A percentile compares a stretch with the other conserved stretches of the same genome.
Conservation (phyloP, 179 eudicot genomes). For the Spinacia oleracea region DNA sequence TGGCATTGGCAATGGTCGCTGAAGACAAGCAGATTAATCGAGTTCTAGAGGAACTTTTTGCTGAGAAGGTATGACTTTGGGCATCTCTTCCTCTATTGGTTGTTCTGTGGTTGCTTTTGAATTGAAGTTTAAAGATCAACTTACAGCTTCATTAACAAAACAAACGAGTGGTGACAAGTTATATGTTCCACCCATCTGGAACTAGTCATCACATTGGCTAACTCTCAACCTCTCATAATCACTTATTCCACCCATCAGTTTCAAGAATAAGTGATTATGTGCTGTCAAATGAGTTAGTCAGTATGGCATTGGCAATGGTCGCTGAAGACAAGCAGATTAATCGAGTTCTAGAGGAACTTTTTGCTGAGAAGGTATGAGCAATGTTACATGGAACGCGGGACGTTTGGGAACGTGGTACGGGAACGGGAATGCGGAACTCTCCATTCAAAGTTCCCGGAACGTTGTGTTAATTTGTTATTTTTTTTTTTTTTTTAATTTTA, state of each 20-base stretch:
- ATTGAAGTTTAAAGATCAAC: background rate
- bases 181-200: background rate
- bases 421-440: no score
- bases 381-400: no score
- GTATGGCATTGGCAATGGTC: slow-evolving; percentile 98
- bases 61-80: slow-evolving; percentile 64
- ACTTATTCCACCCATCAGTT: slow-evolving; percentile 56
- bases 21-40: slow-evolving; percentile 94
- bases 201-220: background rate
- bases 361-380: slow-evolving; percentile 82
- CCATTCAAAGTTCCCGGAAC: no score
- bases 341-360: slow-evolving; percentile 87
- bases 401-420: no score
- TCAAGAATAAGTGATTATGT: slow-evolving; percentile 94
- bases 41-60: slow-evolving; percentile 91
- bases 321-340: slow-evolving; percentile 96
- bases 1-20: slow-evolving; percentile 98
- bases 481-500: no score
- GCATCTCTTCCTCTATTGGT: background rate
- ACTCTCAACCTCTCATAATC: background rate
- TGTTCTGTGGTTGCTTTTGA: background rate
- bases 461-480: no score
- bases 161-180: background rate
- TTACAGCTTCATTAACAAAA: background rate
- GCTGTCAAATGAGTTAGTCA: slow-evolving; percentile 89